Evolutionary conservation across 179 eudicot genomes (phyloP), one percentile per base, ranked within the genome.

Genomic region (Dionaea muscipula): DNA sequence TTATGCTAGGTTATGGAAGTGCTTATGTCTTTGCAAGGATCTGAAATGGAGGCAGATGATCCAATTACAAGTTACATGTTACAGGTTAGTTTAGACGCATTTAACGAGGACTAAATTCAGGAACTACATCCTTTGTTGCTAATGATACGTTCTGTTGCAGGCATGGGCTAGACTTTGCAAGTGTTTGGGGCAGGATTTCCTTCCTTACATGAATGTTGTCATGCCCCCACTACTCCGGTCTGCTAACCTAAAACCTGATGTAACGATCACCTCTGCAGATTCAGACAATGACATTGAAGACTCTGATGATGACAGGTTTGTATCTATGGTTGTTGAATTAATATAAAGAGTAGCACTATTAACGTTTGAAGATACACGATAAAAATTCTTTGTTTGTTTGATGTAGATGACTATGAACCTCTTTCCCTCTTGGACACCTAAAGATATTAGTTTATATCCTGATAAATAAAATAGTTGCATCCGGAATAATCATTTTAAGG

Each of bases 111-210:
- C n/a, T n/a, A n/a, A n/a, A n/a, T n/a, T n/a, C n/a, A n/a, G n/a
- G n/a, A n/a, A n/a, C n/a, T n/a, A n/a, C n/a, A n/a, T n/a, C n/a
- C n/a, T n/a, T n/a, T 53, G 44, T 47, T 16, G 20, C 21, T 51
- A 19, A 25, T 49, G 27, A 40, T 60, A 50, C 11, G 15, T 24
- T 43, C 26, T 58, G 44, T 43, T 62, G 43, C 57, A 90, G 97
- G 97, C 97, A 46, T 90, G 97, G 97, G 95, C 97, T 46, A 74
- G 97, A 69, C 95, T 90, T 27, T 90, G 97, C 94, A 90, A 90
- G 73, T 90, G 95, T 68, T 59, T 86, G 57, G 95, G 97, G 59
- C 97, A 83, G 70, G 97, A 90, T 77, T 86, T 90, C 55, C 85
- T 90, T 35, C 97, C 97, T 52, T 90, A 90, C 70, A 86, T 90